Base-by-base conservation (phyloP, 2,329 filamentous ascomycete genomes). In the Colletotrichum viniferum region DNA sequence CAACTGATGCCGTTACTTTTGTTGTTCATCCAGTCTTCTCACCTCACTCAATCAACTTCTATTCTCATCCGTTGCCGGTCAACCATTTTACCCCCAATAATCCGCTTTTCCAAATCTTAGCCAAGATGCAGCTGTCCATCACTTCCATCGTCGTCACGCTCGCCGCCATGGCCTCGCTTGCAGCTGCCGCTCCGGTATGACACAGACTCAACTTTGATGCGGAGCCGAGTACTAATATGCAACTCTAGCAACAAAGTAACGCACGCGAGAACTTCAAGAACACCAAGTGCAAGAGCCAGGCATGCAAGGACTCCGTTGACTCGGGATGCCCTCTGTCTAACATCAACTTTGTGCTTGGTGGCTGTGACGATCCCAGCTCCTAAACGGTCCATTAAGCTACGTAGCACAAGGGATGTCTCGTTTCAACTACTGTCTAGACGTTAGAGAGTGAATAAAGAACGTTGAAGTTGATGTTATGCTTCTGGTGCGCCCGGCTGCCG, bases 231-330 rank as follows among this genome's bases (percentile, higher is more conserved):
- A 13, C 30, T 36, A 18, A 58, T 7, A 26, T 24, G n/a, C 1
- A 4, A 21, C 10, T 36, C 5, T 4, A 58, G 13, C 38, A 69
- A 30, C 21, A 63, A 56, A 73, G 63, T 13, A 69, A 43, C 30
- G 65, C 58, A 18, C 56, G 71, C 4, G 65, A 69, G 30, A 55
- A 62, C 28, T 73, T 73, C n/a, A 73, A 69, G 65, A 28, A 28
- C 24, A 26, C 69, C 7, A 69, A 28, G 21, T 73, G 71, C 43
- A 24, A 73, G 56, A 69, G 71, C 71, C 71, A 73, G 24, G 65
- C 71, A 4, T 73, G 65, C 43, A 63, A 14, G 6, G 71, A 63
- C 24, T 69, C 64, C 3, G 71, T 69, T 3, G 65, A 73, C 26
- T 63, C 64, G 3, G 71, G 71, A 7, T 73, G 71, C 30, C 43